Conservation (phyloP, 345 rosid genomes). For the Draba incana region DNA sequence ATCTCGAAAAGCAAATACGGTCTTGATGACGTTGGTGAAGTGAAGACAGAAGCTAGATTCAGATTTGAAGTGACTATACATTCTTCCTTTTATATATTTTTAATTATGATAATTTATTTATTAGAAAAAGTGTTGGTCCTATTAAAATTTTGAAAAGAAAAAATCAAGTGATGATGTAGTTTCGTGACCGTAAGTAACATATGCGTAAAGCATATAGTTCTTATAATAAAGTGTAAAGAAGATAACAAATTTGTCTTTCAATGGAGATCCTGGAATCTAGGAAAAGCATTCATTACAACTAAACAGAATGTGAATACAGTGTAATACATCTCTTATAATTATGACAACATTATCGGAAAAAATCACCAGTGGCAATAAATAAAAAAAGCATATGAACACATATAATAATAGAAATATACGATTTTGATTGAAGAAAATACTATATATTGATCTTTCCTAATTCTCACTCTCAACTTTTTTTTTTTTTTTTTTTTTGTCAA, state of each 20-base stretch:
- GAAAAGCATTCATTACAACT: conserved; percentile 29
- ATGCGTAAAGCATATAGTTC: not conserved
- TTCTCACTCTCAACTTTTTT: too few relatives aligned
- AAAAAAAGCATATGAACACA: not conserved
- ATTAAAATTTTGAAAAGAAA: not conserved
- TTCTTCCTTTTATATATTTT: not conserved
- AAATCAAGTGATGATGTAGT: not conserved
- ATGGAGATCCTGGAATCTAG: conserved; percentile 34
- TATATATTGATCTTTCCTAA: not conserved
- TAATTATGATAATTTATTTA: not conserved
- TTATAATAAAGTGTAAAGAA: conserved; percentile 2
- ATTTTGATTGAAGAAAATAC: not conserved
- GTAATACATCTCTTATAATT: not conserved
- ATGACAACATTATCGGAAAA: conserved; percentile 1
- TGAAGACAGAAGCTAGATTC: not conserved
- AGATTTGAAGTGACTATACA: conserved; percentile 7
- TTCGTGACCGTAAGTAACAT: not conserved
- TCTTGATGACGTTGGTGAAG: not conserved
- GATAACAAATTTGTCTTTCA: conserved; percentile 18
- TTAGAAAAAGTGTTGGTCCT: not conserved
- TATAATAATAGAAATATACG: not conserved
- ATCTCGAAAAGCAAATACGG: not conserved
- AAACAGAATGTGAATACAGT: conserved; percentile 27
- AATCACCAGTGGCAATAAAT: not conserved
- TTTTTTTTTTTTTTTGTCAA: too few relatives aligned